Evolutionary conservation across 2,329 filamentous ascomycete genomes (phyloP).

Genomic region (Apiospora phragmitis): DNA sequence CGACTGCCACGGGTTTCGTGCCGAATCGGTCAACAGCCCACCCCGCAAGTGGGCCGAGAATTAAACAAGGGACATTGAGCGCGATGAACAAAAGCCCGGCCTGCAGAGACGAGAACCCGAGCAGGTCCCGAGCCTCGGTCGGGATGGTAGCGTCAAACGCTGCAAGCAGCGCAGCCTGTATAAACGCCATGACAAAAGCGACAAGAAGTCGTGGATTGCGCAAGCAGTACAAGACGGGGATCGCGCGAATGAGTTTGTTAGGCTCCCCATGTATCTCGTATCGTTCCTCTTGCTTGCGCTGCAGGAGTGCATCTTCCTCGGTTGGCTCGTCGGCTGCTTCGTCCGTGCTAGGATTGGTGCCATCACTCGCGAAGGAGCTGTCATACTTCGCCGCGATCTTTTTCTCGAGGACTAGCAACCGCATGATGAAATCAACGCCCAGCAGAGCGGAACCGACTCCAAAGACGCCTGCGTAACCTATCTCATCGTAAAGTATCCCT

Average conservation of each 20-base stretch:
- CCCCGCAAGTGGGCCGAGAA: slow-evolving; percentile 35
- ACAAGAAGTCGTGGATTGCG: slow-evolving; percentile 40
- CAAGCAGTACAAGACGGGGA: slow-evolving; percentile 50
- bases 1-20: slow-evolving; percentile 30
- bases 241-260: slow-evolving; percentile 36
- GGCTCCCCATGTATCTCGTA: slow-evolving; percentile 46
- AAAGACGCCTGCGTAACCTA: slow-evolving; percentile 60
- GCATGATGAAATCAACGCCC: slow-evolving; percentile 58
- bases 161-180: slow-evolving; percentile 41
- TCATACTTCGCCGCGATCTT: slow-evolving; percentile 52
- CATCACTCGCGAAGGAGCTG: slow-evolving; percentile 19
- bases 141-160: slow-evolving; percentile 41
- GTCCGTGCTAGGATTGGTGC: slow-evolving; percentile 19
- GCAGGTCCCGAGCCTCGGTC: slow-evolving; percentile 36
- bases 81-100: slow-evolving; percentile 39
- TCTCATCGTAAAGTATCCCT: slow-evolving; percentile 59
- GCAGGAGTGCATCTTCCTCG: slow-evolving; percentile 41
- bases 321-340: slow-evolving; percentile 25
- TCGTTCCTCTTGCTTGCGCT: slow-evolving; percentile 31
- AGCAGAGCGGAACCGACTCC: slow-evolving; percentile 55
- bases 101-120: slow-evolving; percentile 35
- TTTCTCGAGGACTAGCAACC: slow-evolving; percentile 63
- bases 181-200: slow-evolving; percentile 39
- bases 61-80: slow-evolving; percentile 35
- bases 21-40: slow-evolving; percentile 39